A percentile compares a stretch with the other conserved stretches of the same genome.
phyloP scores from a whole-genome alignment of 2,329 filamentous ascomycete genomes.

The Paraconiothyrium sp. region DNA sequence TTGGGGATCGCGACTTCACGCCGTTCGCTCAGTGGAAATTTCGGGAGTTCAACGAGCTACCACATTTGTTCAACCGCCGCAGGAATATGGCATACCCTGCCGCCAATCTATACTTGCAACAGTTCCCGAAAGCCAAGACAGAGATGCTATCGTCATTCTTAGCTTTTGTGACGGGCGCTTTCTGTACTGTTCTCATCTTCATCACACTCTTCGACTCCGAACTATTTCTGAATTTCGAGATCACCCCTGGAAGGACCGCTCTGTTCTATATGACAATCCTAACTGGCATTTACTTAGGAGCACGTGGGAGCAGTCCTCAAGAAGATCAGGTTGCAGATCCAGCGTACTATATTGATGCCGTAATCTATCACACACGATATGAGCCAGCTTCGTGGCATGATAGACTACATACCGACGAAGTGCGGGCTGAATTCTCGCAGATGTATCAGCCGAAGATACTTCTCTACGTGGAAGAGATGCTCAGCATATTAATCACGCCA shows the following conservation, averaged over 20 bases:
- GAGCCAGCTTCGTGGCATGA: constrained; percentile 88
- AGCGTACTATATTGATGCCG: constrained; percentile 84
- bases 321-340: constrained; percentile 93
- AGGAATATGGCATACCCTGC: constrained; percentile 95
- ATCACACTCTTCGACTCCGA: constrained; percentile 91
- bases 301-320: constrained; percentile 81
- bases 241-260: constrained; percentile 86
- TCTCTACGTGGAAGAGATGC: constrained; percentile 90
- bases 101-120: constrained; percentile 89
- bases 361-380: constrained; percentile 93
- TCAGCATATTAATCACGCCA: constrained; percentile 92
- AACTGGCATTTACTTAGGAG: constrained; percentile 82
- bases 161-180: constrained; percentile 85
- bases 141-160: constrained; percentile 85
- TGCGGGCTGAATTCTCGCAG: constrained; percentile 87
- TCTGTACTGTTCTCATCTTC: constrained; percentile 84
- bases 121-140: constrained; percentile 95
- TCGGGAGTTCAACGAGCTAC: constrained; percentile 95
- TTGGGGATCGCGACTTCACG: constrained; percentile 90
- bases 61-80: constrained; percentile 88
- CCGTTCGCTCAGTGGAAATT: constrained; percentile 98
- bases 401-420: constrained; percentile 91
- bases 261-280: constrained; percentile 90
- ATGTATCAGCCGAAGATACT: constrained; percentile 92
- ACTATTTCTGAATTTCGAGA: constrained; percentile 88